Evolutionary conservation across 1,139 yeast species (phyloP).

Genomic region (Diutina pseudorugosa): DNA sequence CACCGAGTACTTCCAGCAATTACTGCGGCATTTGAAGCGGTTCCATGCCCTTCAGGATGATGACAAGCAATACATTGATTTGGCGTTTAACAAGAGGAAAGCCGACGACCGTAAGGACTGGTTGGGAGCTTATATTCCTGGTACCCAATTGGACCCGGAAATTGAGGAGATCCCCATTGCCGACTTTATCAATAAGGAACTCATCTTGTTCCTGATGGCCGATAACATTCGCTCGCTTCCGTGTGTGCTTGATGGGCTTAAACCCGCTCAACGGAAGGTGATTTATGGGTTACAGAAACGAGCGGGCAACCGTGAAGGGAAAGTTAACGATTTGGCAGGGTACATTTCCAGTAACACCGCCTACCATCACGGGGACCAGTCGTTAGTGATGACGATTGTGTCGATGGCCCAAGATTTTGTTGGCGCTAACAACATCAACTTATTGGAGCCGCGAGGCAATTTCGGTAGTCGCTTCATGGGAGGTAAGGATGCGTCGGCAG

Average conservation of each 20-base stretch:
- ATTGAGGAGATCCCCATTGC: slow-evolving; percentile 72
- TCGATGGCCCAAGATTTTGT: slow-evolving; percentile 92
- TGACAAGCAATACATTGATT: slow-evolving; percentile 73
- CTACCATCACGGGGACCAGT: slow-evolving; percentile 91
- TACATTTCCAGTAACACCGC: slow-evolving; percentile 84
- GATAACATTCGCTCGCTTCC: slow-evolving; percentile 96
- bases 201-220: slow-evolving; percentile 91
- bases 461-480: slow-evolving; percentile 97
- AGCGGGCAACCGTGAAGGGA: slow-evolving; percentile 65
- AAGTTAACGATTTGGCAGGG: slow-evolving; percentile 87
- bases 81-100: slow-evolving; percentile 89
- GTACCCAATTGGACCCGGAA: slow-evolving; percentile 84
- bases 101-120: slow-evolving; percentile 98
- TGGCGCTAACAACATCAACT: slow-evolving; percentile 82
- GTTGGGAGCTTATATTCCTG: slow-evolving; percentile 83
- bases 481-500: slow-evolving; percentile 98
- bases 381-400: slow-evolving; percentile 80
- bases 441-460: slow-evolving; percentile 85
- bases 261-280: slow-evolving; percentile 96
- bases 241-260: slow-evolving; percentile 85
- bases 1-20: slow-evolving; percentile 77
- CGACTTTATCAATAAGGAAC: slow-evolving; percentile 90
- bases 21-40: slow-evolving; percentile 76
- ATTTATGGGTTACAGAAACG: slow-evolving; percentile 80
- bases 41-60: slow-evolving; percentile 76